These are phyloP conservation scores for Zalerion maritima DNA, from an alignment of 495 filamentous ascomycete genomes.

Conservation along the genomic window DNA sequence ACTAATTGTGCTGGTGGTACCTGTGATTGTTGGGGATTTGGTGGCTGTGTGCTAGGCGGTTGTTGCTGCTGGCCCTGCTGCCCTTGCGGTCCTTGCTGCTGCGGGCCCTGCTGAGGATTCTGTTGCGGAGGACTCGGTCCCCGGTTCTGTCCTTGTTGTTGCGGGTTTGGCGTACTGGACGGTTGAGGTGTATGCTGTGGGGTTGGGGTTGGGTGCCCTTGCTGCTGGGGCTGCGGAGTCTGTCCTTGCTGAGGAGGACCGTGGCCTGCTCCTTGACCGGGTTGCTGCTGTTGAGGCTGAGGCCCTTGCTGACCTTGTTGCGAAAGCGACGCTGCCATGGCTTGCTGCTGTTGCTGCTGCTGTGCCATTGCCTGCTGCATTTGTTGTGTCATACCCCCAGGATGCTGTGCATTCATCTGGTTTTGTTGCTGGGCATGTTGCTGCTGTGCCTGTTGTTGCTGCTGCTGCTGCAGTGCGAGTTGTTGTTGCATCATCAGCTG, in stretches of 20 bases:
- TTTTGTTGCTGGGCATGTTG: slow-evolving; percentile 32
- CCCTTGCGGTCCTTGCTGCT: slow-evolving; percentile 24
- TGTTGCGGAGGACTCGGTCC: slow-evolving; percentile 18
- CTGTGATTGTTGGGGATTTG: slow-evolving; percentile 22
- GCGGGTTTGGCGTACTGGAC: slow-evolving; percentile 12
- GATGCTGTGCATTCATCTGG: slow-evolving; percentile 33
- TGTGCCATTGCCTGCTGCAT: slow-evolving; percentile 9
- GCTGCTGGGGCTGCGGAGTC: slow-evolving; percentile 11
- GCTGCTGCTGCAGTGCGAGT: slow-evolving; percentile 20
- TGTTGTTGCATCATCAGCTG: slow-evolving; percentile 23
- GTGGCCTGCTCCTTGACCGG: background rate
- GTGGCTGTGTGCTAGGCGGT: slow-evolving; percentile 15
- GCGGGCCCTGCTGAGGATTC: slow-evolving; percentile 21
- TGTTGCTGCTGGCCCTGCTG: slow-evolving; percentile 14
- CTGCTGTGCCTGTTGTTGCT: slow-evolving; percentile 29
- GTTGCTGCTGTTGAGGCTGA: slow-evolving; percentile 18
- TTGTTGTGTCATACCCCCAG: slow-evolving; percentile 25
- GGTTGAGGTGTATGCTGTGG: slow-evolving; percentile 6
- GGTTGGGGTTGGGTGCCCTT: slow-evolving; percentile 15
- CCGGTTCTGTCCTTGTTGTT: slow-evolving; percentile 16
- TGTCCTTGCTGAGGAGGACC: slow-evolving; percentile 12
- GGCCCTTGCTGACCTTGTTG: slow-evolving; percentile 26
- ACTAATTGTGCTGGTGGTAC: slow-evolving; percentile 28
- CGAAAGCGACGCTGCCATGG: slow-evolving; percentile 27
- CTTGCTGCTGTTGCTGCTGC: slow-evolving; percentile 20